phyloP scores from a whole-genome alignment of 1,284 basidiomycete genomes.

The Puccinia coronata region DNA sequence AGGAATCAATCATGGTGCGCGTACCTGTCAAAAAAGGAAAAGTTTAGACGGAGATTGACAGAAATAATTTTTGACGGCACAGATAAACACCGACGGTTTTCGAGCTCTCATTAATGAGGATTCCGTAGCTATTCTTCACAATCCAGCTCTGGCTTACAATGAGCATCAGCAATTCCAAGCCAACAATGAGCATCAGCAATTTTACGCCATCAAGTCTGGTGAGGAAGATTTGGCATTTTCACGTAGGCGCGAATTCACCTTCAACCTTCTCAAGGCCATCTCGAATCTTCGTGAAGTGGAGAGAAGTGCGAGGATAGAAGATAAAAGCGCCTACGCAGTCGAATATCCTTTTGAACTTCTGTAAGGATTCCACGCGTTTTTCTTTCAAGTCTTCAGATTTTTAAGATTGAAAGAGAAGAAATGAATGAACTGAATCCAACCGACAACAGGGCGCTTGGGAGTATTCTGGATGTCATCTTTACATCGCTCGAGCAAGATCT shows the following conservation, averaged over 20 bases:
- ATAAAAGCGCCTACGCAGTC: background rate
- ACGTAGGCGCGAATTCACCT: background rate
- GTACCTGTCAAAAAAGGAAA: background rate
- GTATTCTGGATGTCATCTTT: conserved; percentile 24
- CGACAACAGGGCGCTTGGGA: conserved; percentile 13
- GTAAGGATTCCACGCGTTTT: background rate
- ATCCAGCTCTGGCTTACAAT: background rate
- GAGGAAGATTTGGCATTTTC: background rate
- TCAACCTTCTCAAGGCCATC: conserved; percentile 17
- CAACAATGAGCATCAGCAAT: background rate
- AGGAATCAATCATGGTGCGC: background rate
- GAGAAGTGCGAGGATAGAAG: background rate
- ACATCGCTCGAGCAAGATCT: conserved; percentile 1
- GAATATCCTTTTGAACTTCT: conserved; percentile 15
- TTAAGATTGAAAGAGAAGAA: background rate
- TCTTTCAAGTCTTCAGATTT: background rate
- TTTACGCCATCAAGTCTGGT: background rate
- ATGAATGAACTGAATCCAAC: background rate
- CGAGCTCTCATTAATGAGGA: background rate
- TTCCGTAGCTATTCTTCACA: conserved; percentile 11
- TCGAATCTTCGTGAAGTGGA: background rate
- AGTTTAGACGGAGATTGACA: background rate
- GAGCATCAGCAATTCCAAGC: background rate
- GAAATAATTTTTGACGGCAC: background rate
- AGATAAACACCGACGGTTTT: conserved; percentile 26